Base-by-base conservation (phyloP, 257 asterid species). In the Lantana camara region DNA sequence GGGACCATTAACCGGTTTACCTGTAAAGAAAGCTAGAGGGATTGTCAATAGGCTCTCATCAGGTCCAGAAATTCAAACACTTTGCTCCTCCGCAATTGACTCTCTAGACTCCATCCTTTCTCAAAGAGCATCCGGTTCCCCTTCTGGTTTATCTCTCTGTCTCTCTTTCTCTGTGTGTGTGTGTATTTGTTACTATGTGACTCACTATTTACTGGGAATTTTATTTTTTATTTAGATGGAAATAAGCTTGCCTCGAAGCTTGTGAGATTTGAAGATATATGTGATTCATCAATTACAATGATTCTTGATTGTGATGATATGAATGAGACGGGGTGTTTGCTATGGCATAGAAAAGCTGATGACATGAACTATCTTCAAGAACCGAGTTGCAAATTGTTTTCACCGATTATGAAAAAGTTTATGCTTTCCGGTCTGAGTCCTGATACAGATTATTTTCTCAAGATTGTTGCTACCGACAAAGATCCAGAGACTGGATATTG, bases 11-110 rank as follows among this genome's bases (percentile, higher is more conserved):
- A 87, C 99, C 17, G 99, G 96, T 72, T 79, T 85, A 64, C 99
- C 97, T 6, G 92, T 87, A 30, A 93, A 87, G 83, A 93, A 61
- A 67, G 99, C 97, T n/a, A 77, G 99, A 69, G 96, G 99, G 49
- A 93, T 93, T 30, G 99, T 93, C 52, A 93, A 93, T 79, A 80
- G 97, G 85, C 94, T 93, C 56, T 85, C 97, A 6, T 87, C 88
- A 0, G 97, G 97, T 60, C 86, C 87, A 0, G 92, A 86, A 74
- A 85, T 93, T 80, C 97, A 87, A 84, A 70, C 74, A 53, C 82
- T 87, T 3, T 93, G 99, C 65, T 74, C 85, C 74, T 72, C 75
- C 45, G 95, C 95, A 12, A 61, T 90, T 23, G 91, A 85, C 61
- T 79, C 85, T 48, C 83, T 93, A 1, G 95, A 90, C 61, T 56